Base-by-base conservation (phyloP, 352 stramenopile genomes). In the Phytophthora colocasiae region DNA sequence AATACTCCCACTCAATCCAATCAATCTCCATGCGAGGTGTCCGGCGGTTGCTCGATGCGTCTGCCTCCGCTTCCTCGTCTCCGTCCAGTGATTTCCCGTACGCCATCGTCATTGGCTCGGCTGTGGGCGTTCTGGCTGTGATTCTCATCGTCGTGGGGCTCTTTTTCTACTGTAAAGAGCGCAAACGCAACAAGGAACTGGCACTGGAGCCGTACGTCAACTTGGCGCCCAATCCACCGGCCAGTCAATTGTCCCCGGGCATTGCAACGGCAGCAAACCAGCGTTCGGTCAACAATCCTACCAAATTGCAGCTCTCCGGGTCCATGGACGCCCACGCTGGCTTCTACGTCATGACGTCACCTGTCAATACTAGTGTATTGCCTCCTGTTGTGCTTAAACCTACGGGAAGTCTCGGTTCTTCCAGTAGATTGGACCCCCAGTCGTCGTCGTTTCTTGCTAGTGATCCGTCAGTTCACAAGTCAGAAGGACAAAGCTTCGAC, bases 301-400 rank as follows among this genome's bases (percentile, higher is more conserved):
- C 50, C 1, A 67, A 68, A 19, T 10, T 60, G 29, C 51, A 58
- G 38, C 26, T 50, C 12, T 15, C 57, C 4, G 41, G 45, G n/a
- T 61, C 50, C 17, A 61, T 61, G 54, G 57, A 70, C 45, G 47
- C 53, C 0, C 69, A 70, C 26, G 24, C 50, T 3, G 50, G 59
- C 11, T 71, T 75, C 47, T 78, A 78, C 59, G 51, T 72, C 60
- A 71, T 75, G 65, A 78, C 69, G 65, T 78, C 69, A 26, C 68
- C 68, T 7, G 41, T 63, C 22, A 60, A 67, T 24, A 29, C 40
- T 0, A 52, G 32, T 34, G 14, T 27, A 10, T 45, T 48, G 22
- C 51, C 57, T 19, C 53, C 68, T 11, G 62, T 45, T 17, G 43
- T 61, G 27, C 52, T 69, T 8, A 65, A 65, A 31, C 59, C 59